Percentiles rank a stretch among this genome's conserved stretches.
Conservation (phyloP, 805 yeast genomes). For the Lipomyces starkeyi region DNA sequence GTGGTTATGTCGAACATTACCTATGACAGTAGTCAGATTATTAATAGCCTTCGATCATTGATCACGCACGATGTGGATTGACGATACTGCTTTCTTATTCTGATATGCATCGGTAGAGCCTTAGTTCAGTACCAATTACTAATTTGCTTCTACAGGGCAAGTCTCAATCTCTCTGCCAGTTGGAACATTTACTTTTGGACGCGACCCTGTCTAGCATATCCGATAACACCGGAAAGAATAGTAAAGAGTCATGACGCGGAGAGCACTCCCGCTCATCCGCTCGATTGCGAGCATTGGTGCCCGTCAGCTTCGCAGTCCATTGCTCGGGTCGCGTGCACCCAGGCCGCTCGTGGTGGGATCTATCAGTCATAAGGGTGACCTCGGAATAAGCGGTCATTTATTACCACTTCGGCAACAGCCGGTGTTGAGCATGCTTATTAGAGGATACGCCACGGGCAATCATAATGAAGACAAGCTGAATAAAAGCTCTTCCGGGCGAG, state of each 20-base stretch:
- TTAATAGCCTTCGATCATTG: background rate
- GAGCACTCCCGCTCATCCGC: slow-evolving; percentile 27
- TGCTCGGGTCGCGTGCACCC: background rate
- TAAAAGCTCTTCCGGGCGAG: background rate
- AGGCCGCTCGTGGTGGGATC: background rate
- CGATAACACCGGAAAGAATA: background rate
- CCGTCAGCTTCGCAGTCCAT: slow-evolving; percentile 7
- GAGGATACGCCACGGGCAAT: slow-evolving; percentile 17
- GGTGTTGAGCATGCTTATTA: slow-evolving; percentile 9
- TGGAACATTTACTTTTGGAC: background rate
- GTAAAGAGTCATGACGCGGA: slow-evolving; percentile 16
- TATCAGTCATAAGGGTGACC: background rate
- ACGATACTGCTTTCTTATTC: background rate
- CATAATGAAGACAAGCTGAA: slow-evolving; percentile 19
- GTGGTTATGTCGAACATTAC: too few relatives aligned
- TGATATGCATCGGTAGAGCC: background rate
- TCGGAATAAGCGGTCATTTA: background rate
- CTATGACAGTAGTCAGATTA: background rate
- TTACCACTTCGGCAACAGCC: background rate
- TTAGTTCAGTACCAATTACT: background rate
- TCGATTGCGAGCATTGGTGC: slow-evolving; percentile 14
- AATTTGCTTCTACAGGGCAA: background rate
- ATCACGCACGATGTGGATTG: background rate
- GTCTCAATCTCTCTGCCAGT: background rate
- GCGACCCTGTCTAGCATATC: background rate